Evolutionary conservation across 2,329 filamentous ascomycete genomes (phyloP), one percentile per base, ranked within the genome.

Genomic region (Thelonectria blattea): DNA sequence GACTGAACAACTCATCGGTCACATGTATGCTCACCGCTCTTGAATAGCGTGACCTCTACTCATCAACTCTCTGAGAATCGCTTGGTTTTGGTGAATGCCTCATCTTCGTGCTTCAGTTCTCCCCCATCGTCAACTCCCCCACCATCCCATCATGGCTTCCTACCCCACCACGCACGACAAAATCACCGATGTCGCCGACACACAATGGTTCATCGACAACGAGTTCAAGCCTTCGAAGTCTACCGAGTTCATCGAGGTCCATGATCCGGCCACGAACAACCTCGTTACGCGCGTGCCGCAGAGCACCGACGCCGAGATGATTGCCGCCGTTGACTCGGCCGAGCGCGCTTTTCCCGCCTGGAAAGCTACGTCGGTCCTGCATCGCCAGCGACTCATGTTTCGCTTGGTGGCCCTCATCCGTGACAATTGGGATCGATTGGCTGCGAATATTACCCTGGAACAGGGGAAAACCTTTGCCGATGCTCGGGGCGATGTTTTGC

Each of bases 401-500:
- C 89, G 88, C 75, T 90, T 91, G 65, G 88, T 90, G 27, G 81
- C 81, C 11, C 78, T 92, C 73, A 90, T 93, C 72, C 80, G 88
- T n/a, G 86, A 91, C 75, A 87, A 92, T 75, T 91, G 89, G 89
- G 89, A 92, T 71, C 83, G 90, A 15, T 78, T 92, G 61, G 90
- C 90, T 7, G 89, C 90, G 1, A 90, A 86, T 76, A 92, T 92
- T 73, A 91, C 89, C 2, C 80, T 91, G 18, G 90, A 92, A 77
- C 90, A 92, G 76, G 90, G 90, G 73, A 92, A 92, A 82, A 92
- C 90, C 0, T 86, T 92, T 73, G 88, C 86, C 27, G 90, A 92
- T 74, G 90, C 90, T 5, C 87, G 81, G 73, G 90, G 90, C 42
- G 90, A 92, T 75, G 90, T 92, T 32, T 81, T 92, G 37, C 83